phyloP scores from a whole-genome alignment of 805 yeast genomes.

The Lipomyces mesembrius region DNA sequence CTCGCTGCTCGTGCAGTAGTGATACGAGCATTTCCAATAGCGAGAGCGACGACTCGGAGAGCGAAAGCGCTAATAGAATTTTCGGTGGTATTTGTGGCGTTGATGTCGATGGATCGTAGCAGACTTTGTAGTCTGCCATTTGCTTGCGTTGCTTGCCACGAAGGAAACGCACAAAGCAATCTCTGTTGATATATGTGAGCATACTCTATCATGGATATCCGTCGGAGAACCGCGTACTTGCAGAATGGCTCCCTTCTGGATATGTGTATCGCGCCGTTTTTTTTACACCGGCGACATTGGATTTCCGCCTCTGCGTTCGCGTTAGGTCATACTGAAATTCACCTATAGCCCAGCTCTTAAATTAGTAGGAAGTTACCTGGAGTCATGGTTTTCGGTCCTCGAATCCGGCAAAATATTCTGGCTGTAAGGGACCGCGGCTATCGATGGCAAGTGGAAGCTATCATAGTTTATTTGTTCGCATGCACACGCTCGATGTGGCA shows the following conservation, averaged over 20 bases:
- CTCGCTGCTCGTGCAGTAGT: conserved; percentile 63
- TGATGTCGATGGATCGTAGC: conserved; percentile 56
- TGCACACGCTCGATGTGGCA: not conserved
- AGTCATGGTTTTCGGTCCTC: not conserved
- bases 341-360: not conserved
- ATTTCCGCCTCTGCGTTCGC: conserved; percentile 11
- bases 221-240: conserved; percentile 39
- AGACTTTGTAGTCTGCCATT: conserved; percentile 78
- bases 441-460: not conserved
- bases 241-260: conserved; percentile 73
- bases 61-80: conserved; percentile 27
- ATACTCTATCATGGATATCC: not conserved
- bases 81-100: conserved; percentile 53
- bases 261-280: conserved; percentile 49
- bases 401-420: not conserved
- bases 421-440: not conserved
- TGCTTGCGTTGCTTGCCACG: conserved; percentile 80
- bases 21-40: conserved; percentile 68
- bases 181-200: conserved; percentile 19
- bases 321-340: not conserved
- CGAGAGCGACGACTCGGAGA: conserved; percentile 53
- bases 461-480: not conserved
- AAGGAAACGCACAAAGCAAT: conserved; percentile 73
- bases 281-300: conserved; percentile 58
- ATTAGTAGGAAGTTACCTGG: not conserved